A percentile compares a stretch with the other conserved stretches of the same genome.
These are phyloP conservation scores for Tricholoma terreum DNA, from an alignment of 768 basidiomycete species.

Conservation along the genomic window DNA sequence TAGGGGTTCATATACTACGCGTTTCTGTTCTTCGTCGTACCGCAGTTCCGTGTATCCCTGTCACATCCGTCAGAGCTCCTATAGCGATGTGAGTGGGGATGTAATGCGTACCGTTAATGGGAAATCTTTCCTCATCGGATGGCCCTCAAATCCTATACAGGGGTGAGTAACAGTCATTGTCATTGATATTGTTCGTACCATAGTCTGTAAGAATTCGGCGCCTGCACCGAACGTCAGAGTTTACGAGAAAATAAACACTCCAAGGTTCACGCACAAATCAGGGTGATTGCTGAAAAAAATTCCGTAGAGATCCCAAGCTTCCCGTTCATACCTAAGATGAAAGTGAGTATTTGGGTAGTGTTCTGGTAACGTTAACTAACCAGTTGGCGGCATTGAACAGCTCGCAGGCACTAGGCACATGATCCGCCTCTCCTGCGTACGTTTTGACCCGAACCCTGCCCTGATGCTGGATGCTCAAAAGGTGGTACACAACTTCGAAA, in stretches of 20 bases:
- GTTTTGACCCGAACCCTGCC: conserved; percentile 96
- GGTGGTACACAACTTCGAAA: conserved; percentile 96
- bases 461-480: conserved; percentile 75
- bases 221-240: conserved; percentile 36
- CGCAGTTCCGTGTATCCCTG: conserved; percentile 99
- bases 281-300: conserved; percentile 97
- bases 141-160: conserved; percentile 84
- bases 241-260: not conserved
- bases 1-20: conserved; percentile 95
- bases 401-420: conserved; percentile 78
- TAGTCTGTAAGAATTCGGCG: conserved; percentile 98
- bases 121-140: conserved; percentile 97
- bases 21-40: conserved; percentile 96
- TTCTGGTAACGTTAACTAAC: conserved; percentile 40
- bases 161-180: conserved; percentile 9
- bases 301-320: conserved; percentile 97
- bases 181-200: conserved; percentile 41
- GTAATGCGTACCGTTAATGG: conserved; percentile 75
- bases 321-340: conserved; percentile 81
- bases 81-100: not conserved
- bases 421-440: conserved; percentile 89
- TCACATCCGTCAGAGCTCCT: conserved; percentile 2
- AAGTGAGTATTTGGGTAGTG: not conserved
- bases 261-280: conserved; percentile 68
- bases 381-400: conserved; percentile 93